Percentiles rank a stretch among this genome's conserved stretches.
Evolutionary conservation across 805 yeast genomes (phyloP).

Genomic region (Ogataea philodendri): DNA sequence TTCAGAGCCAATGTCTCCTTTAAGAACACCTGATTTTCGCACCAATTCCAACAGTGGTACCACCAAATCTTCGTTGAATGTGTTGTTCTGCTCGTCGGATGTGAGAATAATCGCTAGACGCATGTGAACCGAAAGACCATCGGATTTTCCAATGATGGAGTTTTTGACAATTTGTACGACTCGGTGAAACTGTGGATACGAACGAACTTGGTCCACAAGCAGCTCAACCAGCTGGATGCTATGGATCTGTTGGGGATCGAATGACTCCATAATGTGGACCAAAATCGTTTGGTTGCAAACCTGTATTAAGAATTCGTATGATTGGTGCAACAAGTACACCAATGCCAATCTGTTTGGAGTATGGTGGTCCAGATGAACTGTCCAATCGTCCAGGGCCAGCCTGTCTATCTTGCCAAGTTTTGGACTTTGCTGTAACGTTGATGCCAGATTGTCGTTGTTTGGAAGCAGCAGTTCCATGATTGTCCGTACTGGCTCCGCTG

Average conservation of each 20-base stretch:
- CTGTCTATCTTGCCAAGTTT: slow-evolving; percentile 12
- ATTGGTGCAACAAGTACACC: slow-evolving; percentile 3
- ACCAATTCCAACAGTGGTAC: slow-evolving; percentile 14
- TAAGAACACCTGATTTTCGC: slow-evolving; percentile 12
- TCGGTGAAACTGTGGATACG: neutral
- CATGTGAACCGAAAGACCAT: slow-evolving; percentile 1
- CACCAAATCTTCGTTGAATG: slow-evolving; percentile 9
- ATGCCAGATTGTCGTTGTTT: neutral
- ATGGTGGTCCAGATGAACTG: slow-evolving; percentile 4
- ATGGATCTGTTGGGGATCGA: neutral
- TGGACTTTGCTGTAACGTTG: neutral
- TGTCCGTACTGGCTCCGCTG: neutral
- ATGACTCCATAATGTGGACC: neutral
- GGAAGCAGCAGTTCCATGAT: slow-evolving; percentile 3
- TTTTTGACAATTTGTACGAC: neutral
- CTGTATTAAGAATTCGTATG: neutral
- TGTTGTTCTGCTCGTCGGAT: slow-evolving; percentile 3
- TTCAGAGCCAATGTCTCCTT: slow-evolving; percentile 4
- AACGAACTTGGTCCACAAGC: neutral
- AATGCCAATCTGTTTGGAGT: slow-evolving; percentile 12
- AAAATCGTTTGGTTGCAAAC: neutral
- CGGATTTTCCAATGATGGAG: slow-evolving; percentile 2
- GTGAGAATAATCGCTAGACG: slow-evolving; percentile 17
- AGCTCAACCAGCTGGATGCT: slow-evolving; percentile 1
- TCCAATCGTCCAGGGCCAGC: slow-evolving; percentile 20